phyloP scores from a whole-genome alignment of 306 rosid genomes.

The Dalbergia cultrata region DNA sequence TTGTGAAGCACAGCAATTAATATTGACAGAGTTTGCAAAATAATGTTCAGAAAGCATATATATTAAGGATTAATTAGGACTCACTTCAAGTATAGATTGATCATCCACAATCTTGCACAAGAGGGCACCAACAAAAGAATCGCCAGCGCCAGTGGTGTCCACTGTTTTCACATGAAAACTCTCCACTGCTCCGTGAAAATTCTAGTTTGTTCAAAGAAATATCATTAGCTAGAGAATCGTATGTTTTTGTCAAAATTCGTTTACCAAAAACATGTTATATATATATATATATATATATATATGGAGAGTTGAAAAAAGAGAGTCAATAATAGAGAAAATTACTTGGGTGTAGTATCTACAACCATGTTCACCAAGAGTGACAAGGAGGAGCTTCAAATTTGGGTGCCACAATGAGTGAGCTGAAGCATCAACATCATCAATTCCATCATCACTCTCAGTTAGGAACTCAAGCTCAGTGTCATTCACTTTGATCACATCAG shows the following conservation, averaged over 20 bases:
- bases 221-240: background rate
- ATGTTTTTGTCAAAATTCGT: too few species aligned
- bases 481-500: slow-evolving; percentile 84
- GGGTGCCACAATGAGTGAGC: slow-evolving; percentile 81
- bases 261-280: background rate
- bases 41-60: background rate
- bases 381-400: slow-evolving; percentile 85
- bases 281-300: too few species aligned
- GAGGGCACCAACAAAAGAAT: slow-evolving; percentile 78
- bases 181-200: slow-evolving; percentile 70
- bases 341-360: slow-evolving; percentile 95
- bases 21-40: too few species aligned
- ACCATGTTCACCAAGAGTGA: slow-evolving; percentile 90
- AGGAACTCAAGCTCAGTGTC: slow-evolving; percentile 87
- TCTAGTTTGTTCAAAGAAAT: slow-evolving; percentile 46
- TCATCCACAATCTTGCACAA: slow-evolving; percentile 77
- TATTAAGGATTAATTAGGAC: background rate
- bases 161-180: slow-evolving; percentile 65
- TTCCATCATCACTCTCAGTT: slow-evolving; percentile 64
- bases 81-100: slow-evolving; percentile 72
- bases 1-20: background rate
- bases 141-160: slow-evolving; percentile 90
- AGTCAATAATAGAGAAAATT: background rate
- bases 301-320: too few species aligned
- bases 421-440: slow-evolving; percentile 73